These are phyloP conservation scores for Backusella liffmaniae DNA, from an alignment of 192 early-diverging fungal genomes.

Conservation along the genomic window DNA sequence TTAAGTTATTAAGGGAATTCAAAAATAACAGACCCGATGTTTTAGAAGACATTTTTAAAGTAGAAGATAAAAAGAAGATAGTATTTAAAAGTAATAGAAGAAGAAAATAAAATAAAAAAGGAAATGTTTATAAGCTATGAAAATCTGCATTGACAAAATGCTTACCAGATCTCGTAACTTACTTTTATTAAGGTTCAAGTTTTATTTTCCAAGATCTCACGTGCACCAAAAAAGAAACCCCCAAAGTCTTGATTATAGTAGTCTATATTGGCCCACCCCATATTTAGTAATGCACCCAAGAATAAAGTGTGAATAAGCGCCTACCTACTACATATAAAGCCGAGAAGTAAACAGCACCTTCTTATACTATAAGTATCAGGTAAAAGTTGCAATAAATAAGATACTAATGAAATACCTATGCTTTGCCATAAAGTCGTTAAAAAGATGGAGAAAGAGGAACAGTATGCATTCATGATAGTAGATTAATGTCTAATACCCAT, in stretches of 20 bases:
- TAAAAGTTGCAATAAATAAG: too few relatives aligned
- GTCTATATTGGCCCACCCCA: not conserved
- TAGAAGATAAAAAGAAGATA: not conserved
- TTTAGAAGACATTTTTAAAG: not conserved
- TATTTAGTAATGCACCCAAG: not conserved
- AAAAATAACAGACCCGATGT: not conserved
- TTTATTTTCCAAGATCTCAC: not conserved
- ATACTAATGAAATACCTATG: too few relatives aligned
- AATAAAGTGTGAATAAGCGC: not conserved
- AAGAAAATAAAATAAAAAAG: not conserved
- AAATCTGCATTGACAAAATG: not conserved
- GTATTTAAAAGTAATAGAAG: not conserved
- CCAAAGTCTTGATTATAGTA: not conserved
- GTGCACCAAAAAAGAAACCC: not conserved
- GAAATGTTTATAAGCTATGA: not conserved
- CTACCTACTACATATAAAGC: not conserved
- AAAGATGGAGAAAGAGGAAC: too few relatives aligned
- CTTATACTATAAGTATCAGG: too few relatives aligned
- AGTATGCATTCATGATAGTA: too few relatives aligned
- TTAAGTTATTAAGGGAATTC: not conserved
- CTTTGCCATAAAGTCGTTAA: too few relatives aligned
- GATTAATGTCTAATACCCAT: too few relatives aligned
- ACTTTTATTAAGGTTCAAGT: not conserved
- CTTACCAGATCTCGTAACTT: not conserved
- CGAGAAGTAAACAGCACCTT: not conserved